Evolutionary conservation across 768 basidiomycete genomes (phyloP).

Genomic region (Leccinellum luteum): DNA sequence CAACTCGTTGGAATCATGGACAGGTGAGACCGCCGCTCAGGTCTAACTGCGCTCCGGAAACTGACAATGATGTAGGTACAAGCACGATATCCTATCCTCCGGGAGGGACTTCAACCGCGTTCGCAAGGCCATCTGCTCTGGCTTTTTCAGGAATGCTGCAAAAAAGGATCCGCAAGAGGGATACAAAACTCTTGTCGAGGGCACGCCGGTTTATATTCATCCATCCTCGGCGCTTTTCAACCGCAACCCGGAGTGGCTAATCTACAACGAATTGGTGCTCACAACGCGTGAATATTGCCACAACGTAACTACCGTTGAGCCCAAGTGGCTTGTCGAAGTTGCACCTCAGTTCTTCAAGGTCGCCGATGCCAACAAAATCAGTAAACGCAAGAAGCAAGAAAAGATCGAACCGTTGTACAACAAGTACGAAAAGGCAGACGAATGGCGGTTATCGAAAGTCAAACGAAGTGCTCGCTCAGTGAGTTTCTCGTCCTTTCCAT

Average conservation of each 20-base stretch:
- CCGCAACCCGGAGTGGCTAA: conserved; percentile 91
- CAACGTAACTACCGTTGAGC: conserved; percentile 93
- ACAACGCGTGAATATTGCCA: conserved; percentile 96
- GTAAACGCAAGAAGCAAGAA: conserved; percentile 92
- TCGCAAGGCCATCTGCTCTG: conserved; percentile 93
- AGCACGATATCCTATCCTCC: conserved; percentile 92
- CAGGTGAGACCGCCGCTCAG: conserved; percentile 51
- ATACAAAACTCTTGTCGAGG: conserved; percentile 96
- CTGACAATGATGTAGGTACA: conserved; percentile 58
- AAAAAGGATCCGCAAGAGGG: conserved; percentile 99
- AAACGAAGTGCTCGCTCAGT: conserved; percentile 87
- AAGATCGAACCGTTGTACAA: conserved; percentile 97
- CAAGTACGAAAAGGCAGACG: conserved; percentile 92
- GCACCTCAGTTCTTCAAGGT: conserved; percentile 99
- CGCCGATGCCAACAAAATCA: conserved; percentile 96
- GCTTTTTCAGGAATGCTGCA: conserved; percentile 96
- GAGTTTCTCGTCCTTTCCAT: conserved; percentile 24
- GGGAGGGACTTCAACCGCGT: conserved; percentile 92
- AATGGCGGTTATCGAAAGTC: conserved; percentile 92
- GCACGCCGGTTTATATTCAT: conserved; percentile 98
- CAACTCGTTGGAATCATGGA: conserved; percentile 99
- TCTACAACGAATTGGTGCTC: conserved; percentile 93
- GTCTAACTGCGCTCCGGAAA: neutral
- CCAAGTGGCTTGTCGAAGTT: conserved; percentile 97
- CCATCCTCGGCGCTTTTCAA: conserved; percentile 97